Evolutionary conservation across 1,284 basidiomycete genomes (phyloP).

Genomic region (Cryptococcus sp.): DNA sequence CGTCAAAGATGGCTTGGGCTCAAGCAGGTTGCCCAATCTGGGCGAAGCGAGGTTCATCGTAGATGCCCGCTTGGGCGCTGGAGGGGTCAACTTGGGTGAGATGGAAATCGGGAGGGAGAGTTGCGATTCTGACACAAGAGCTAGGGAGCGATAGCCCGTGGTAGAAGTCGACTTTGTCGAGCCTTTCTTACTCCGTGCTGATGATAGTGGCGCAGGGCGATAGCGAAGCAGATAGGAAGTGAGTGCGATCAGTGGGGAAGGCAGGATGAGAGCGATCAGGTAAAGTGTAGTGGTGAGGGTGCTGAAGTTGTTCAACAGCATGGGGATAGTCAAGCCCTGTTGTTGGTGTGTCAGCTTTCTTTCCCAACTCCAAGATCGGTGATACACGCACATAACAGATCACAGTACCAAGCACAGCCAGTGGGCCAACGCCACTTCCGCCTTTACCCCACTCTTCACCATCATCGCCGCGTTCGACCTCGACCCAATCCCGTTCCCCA

Average conservation of each 20-base stretch:
- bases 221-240: conserved; percentile 34
- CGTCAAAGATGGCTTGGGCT: conserved; percentile 36
- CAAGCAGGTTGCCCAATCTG: conserved; percentile 25
- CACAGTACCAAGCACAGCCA: conserved; percentile 23
- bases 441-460: conserved; percentile 31
- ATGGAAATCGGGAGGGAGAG: conserved; percentile 33
- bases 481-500: conserved; percentile 34
- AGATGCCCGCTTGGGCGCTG: conserved; percentile 16
- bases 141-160: conserved; percentile 28
- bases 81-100: conserved; percentile 38
- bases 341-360: background rate
- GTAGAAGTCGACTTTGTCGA: conserved; percentile 25
- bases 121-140: conserved; percentile 31
- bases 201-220: conserved; percentile 13
- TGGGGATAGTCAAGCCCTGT: conserved; percentile 30
- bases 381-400: conserved; percentile 30
- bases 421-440: conserved; percentile 28
- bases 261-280: conserved; percentile 31
- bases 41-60: conserved; percentile 10
- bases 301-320: conserved; percentile 23
- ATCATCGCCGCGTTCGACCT: conserved; percentile 26
- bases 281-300: conserved; percentile 22
- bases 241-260: conserved; percentile 29
- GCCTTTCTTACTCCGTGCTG: conserved; percentile 11
- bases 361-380: conserved; percentile 1